Evolutionary conservation across 1,139 yeast genomes (phyloP), one percentile per base, ranked within the genome.

Genomic region (Scheffersomyces quercinus): DNA sequence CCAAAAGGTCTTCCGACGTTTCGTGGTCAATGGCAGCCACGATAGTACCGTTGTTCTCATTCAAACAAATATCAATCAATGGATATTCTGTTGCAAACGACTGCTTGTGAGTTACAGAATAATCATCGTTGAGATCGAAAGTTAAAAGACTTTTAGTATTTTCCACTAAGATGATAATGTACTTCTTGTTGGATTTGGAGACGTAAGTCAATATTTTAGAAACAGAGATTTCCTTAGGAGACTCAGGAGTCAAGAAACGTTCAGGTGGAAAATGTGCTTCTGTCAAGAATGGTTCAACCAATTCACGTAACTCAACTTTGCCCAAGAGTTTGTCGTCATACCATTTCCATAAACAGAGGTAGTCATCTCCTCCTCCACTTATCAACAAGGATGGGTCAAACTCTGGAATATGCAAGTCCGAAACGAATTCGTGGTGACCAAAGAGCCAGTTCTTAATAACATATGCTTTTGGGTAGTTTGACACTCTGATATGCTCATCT

Each of bases 401-500:
- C 11, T 62, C 55, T 29, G 87, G 84, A 28, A 82, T 65, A 39
- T 71, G 66, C 51, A 89, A 63, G 5, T 78, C 70, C 3, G 96
- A 83, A 11, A 91, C 83, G 57, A 88, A 95, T 62, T 90, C 88
- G 37, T 73, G 73, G 62, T 93, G 98, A 3, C 96, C 98, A 62
- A 89, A 89, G 45, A 91, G 70, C 83, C 89, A 90, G 54, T 83
- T 79, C 51, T 88, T 87, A 38, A 93, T 83, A 16, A 90, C 82
- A 56, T 72, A 88, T 3, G 93, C 73, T 50, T 85, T 77, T 1
- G 98, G 98, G 55, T 77, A 90, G 51, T 82, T 78, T 3, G 97
- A 81, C n/a, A 95, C 77, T 56, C 95, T 78, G 50, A 95, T 87
- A 62, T 95, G 99, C 64, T 95, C 99, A 64, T 95, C 99, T 66